These are phyloP conservation scores for Trichophyton schoenleinii DNA, from an alignment of 2,329 filamentous ascomycete species.

Conservation along the genomic window DNA sequence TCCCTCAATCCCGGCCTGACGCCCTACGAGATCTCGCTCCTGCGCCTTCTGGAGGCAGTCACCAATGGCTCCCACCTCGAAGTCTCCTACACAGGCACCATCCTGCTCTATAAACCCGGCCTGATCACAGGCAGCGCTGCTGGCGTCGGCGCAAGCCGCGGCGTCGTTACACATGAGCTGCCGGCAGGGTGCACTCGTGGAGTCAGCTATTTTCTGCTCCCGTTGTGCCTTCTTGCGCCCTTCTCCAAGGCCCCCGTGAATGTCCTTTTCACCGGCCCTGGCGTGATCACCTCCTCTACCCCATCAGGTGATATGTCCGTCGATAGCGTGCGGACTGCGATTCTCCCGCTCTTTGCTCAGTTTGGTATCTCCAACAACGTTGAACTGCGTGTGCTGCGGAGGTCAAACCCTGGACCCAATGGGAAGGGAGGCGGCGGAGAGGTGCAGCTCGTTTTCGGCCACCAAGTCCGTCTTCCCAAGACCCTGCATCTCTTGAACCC, in stretches of 20 bases:
- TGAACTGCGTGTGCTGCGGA: slow-evolving; percentile 66
- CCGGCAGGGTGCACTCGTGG: slow-evolving; percentile 66
- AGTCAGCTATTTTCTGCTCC: slow-evolving; percentile 82
- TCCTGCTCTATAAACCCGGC: slow-evolving; percentile 80
- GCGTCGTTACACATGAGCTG: slow-evolving; percentile 69
- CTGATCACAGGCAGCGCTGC: slow-evolving; percentile 76
- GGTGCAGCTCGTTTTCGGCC: slow-evolving; percentile 86
- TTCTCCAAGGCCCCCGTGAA: slow-evolving; percentile 89
- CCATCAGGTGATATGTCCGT: slow-evolving; percentile 75
- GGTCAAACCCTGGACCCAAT: slow-evolving; percentile 63
- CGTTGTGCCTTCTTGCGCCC: slow-evolving; percentile 77
- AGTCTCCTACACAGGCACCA: slow-evolving; percentile 92
- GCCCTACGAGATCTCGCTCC: slow-evolving; percentile 86
- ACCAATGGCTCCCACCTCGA: slow-evolving; percentile 94
- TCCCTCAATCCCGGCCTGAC: slow-evolving; percentile 78
- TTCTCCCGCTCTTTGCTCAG: slow-evolving; percentile 76
- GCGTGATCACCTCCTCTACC: slow-evolving; percentile 82
- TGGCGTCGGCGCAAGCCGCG: slow-evolving; percentile 58
- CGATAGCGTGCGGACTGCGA: slow-evolving; percentile 84
- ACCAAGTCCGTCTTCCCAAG: slow-evolving; percentile 85
- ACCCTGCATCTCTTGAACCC: slow-evolving; percentile 79
- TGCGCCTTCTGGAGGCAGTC: slow-evolving; percentile 83
- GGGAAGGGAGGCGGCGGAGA: slow-evolving; percentile 76
- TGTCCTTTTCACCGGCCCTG: slow-evolving; percentile 75
- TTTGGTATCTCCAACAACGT: slow-evolving; percentile 83